Percentiles rank a stretch among this genome's conserved stretches.
Evolutionary conservation across 805 yeast species (phyloP).

Genomic region (Clavispora fructus): DNA sequence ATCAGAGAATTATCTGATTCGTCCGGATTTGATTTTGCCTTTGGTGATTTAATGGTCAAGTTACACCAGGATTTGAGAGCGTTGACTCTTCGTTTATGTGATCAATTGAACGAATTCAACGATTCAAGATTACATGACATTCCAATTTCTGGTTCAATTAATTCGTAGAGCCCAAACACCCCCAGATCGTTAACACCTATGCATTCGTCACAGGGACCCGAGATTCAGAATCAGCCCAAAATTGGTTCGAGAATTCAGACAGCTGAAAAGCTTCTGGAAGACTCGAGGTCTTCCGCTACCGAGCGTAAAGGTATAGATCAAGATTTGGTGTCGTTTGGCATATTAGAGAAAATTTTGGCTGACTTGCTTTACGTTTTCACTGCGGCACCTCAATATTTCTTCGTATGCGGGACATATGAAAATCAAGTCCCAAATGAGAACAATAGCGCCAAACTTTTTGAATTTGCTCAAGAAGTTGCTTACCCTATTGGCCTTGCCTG

Average conservation of each 20-base stretch:
- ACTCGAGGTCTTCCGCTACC: not conserved
- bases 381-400: constrained; percentile 23
- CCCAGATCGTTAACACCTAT: not conserved
- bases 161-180: not conserved
- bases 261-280: not conserved
- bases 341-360: constrained; percentile 24
- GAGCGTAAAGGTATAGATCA: not conserved
- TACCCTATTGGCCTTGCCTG: constrained; percentile 24
- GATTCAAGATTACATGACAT: not conserved
- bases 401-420: constrained; percentile 15
- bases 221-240: not conserved
- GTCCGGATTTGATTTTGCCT: constrained; percentile 16
- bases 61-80: constrained; percentile 21
- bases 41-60: constrained; percentile 19
- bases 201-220: not conserved
- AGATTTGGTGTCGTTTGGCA: not conserved
- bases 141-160: not conserved
- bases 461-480: constrained; percentile 22
- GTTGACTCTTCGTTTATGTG: constrained; percentile 22
- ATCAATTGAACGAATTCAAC: constrained; percentile 12
- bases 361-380: constrained; percentile 29
- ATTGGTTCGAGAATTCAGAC: not conserved
- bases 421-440: constrained; percentile 1
- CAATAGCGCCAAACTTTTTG: constrained; percentile 9
- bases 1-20: constrained; percentile 27